phyloP scores from a whole-genome alignment of 345 rosid genomes.

The Eucalyptus cladocalyx region DNA sequence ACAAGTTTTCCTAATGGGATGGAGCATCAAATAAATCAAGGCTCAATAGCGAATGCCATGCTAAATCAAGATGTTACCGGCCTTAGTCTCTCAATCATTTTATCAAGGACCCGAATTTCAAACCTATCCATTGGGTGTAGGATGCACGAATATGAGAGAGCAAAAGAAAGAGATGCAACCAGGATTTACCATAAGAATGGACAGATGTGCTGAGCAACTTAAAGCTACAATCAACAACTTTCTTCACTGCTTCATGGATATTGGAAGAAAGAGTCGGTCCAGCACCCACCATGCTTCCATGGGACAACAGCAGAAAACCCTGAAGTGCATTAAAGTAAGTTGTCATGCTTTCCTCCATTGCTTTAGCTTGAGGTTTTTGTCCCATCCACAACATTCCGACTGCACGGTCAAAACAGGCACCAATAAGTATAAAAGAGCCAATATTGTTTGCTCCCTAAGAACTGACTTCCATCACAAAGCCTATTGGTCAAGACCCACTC shows the following conservation, averaged over 20 bases:
- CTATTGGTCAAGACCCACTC: not conserved
- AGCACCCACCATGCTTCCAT: conserved; percentile 72
- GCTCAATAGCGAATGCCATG: not conserved
- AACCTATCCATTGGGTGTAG: not conserved
- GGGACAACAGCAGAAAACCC: conserved; percentile 71
- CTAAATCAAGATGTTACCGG: not conserved
- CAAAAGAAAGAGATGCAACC: not conserved
- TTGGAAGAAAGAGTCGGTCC: conserved; percentile 74
- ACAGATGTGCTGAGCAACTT: conserved; percentile 70
- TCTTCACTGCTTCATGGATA: conserved; percentile 48
- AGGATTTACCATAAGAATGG: conserved; percentile 38
- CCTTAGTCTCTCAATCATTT: not conserved
- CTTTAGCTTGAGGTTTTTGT: conserved; percentile 52
- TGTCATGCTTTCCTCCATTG: conserved; percentile 55
- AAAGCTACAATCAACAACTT: conserved; percentile 76
- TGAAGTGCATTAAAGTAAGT: conserved; percentile 64
- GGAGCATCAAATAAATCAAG: not conserved
- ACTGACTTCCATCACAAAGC: not conserved
- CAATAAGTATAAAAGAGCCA: not conserved
- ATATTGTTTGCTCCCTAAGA: not conserved
- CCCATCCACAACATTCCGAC: conserved; percentile 96
- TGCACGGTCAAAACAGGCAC: conserved; percentile 5
- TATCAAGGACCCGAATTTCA: not conserved
- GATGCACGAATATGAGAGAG: not conserved
- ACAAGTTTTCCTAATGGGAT: not conserved